Evolutionary conservation across 139 green algal species (phyloP), one percentile per base, ranked within the genome.

Genomic region (Coelastrella sp.): DNA sequence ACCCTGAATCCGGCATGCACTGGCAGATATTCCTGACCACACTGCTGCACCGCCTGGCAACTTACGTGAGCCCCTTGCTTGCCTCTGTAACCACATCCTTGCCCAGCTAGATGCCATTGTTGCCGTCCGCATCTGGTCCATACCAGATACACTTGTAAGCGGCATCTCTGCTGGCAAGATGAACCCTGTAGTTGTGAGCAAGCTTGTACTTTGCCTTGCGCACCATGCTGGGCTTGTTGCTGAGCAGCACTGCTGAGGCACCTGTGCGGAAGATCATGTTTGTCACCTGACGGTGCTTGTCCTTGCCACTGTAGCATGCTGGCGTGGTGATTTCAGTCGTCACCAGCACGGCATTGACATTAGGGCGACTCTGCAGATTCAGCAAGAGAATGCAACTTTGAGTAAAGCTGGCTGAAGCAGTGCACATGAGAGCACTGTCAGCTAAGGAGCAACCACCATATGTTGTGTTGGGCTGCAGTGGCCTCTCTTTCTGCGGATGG

Each of bases 241-340:
- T 88, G 38, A 94, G 77, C 40, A 92, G 67, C 53, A 90, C 72
- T 23, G 91, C 89, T 0, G 88, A 81, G 6, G 81, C 88, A 34
- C 88, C 88, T 27, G 90, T 93, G 68, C 91, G 85, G 86, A 94
- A 94, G 37, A 94, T 88, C 79, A 92, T 64, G 79, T 93, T 94
- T 68, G 91, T 83, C 8, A 92, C 84, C 53, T 89, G 85, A 11
- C 90, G 71, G 86, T 90, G 77, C 17, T 84, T 66, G 84, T 94
- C 91, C 25, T 81, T 83, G 34, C 91, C 91, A 25, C 40, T 74
- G 83, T 94, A 94, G 83, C 84, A 93, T 72, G 81, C 84, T 23
- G 88, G 90, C 0, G 91, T 93, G 57, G 83, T 92, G 43, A 83
- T 88, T 80, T 94, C 91, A 51, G 85, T 92, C n/a, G 88, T 91